Conservation (phyloP, 768 basidiomycete species). For the Boletellus ananas region DNA sequence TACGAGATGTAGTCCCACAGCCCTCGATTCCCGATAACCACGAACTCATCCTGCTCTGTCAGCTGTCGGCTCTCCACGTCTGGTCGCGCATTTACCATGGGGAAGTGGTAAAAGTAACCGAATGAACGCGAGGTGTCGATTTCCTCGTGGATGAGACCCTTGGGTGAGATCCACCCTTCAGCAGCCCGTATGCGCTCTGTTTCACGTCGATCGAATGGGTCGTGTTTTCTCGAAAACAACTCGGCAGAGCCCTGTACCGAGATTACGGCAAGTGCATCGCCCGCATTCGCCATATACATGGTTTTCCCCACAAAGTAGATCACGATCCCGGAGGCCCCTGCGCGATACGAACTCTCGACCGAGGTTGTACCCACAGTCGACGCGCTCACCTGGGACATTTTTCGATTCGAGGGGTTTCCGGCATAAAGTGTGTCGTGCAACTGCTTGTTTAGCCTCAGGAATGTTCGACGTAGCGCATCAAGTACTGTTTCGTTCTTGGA, state of each 20-base stretch:
- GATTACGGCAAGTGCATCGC: constrained; percentile 83
- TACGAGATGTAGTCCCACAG: constrained; percentile 93
- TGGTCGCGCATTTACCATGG: constrained; percentile 87
- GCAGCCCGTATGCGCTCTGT: constrained; percentile 83
- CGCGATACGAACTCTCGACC: constrained; percentile 50
- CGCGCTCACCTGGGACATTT: constrained; percentile 65
- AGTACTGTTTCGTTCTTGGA: constrained; percentile 47
- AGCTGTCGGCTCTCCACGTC: constrained; percentile 68
- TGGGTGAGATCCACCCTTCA: constrained; percentile 92
- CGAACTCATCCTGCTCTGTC: constrained; percentile 86
- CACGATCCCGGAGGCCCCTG: constrained; percentile 82
- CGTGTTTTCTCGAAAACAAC: constrained; percentile 74
- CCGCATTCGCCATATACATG: constrained; percentile 87
- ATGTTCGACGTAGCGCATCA: constrained; percentile 83
- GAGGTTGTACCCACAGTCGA: constrained; percentile 33
- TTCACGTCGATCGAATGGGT: constrained; percentile 85
- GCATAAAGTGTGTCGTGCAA: constrained; percentile 66
- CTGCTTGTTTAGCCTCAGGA: constrained; percentile 80
- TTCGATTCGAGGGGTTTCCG: constrained; percentile 45
- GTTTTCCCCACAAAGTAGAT: constrained; percentile 78
- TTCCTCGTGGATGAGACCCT: constrained; percentile 88
- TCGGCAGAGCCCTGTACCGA: constrained; percentile 73
- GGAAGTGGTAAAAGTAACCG: constrained; percentile 87
- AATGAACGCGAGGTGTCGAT: constrained; percentile 90
- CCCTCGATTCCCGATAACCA: constrained; percentile 91